Base-by-base conservation (phyloP, 148 eudicot genomes). In the Chenopodium formosanum region DNA sequence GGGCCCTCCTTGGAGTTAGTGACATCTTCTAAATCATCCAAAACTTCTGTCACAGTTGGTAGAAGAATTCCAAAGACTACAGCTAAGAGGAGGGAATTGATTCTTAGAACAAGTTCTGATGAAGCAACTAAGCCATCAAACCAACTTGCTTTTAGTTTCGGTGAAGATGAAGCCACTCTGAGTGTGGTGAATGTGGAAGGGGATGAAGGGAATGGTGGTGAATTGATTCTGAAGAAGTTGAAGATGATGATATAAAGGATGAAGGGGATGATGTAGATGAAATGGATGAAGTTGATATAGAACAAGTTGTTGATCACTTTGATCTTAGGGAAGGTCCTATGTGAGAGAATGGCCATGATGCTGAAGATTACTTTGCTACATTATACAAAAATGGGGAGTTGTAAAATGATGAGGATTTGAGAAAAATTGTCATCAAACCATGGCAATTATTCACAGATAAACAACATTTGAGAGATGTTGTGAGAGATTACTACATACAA, bases 401-500 rank as follows among this genome's bases (percentile, higher is more conserved):
- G 40, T 72, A 34, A 44, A 32, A 37, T 1, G 9, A 60, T 1
- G 19, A 60, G 11, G 53, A 40, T 0, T 40, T 58, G 40, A 60
- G 77, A 0, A 0, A 32, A 2, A 71, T 60, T 11, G 4, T 7
- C 14, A 9, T 72, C 0, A 72, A 23, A 32, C 44, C 77, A 1
- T 80, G 77, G 82, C 46, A 56, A 12, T 8, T 80, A 1, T 80
- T 80, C 16, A 23, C 19, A 0, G 47, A 73, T 19, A 71, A 62
- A 17, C 37, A 73, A 2, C 82, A 80, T 17, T 25, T 80, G 1
- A 73, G 65, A 53, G 37, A 34, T 37, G 60, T 73, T 8, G 2
- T 80, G 0, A 72, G 53, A 8, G 82, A 80, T 7, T 73, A 37
- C 19, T 62, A 71, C 14, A n/a, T 80, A 0, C 71, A 80, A 44